These are phyloP conservation scores for Chalciporus piperatus DNA, from an alignment of 768 basidiomycete genomes.

Conservation along the genomic window DNA sequence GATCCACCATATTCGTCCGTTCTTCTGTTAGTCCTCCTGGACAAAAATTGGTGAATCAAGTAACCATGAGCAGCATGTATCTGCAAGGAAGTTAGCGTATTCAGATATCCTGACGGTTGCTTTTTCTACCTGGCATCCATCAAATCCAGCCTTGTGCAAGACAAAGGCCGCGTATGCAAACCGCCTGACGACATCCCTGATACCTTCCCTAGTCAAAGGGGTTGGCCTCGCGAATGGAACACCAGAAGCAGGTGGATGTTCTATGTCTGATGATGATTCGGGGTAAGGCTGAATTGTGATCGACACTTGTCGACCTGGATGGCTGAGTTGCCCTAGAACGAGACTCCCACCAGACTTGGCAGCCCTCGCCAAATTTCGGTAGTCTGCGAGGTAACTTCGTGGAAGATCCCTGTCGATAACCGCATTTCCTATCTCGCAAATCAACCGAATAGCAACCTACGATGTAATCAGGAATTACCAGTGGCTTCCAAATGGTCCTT, in stretches of 20 bases:
- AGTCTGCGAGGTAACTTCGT: conserved; percentile 21
- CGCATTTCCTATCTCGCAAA: conserved; percentile 24
- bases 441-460: neutral
- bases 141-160: conserved; percentile 59
- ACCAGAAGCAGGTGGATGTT: conserved; percentile 33
- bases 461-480: conserved; percentile 13
- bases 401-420: conserved; percentile 31
- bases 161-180: conserved; percentile 56
- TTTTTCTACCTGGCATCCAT: conserved; percentile 52
- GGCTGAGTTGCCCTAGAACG: conserved; percentile 32
- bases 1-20: conserved; percentile 58
- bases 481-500: conserved; percentile 34
- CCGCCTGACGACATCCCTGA: conserved; percentile 46
- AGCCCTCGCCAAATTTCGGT: conserved; percentile 25
- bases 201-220: conserved; percentile 45
- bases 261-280: conserved; percentile 33
- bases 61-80: conserved; percentile 46
- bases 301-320: conserved; percentile 34
- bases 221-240: conserved; percentile 30
- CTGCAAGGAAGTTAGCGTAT: conserved; percentile 13
- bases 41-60: conserved; percentile 48
- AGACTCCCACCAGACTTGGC: conserved; percentile 31
- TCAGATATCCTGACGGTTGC: neutral
- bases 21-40: conserved; percentile 42
- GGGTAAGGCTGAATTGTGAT: conserved; percentile 35